Evolutionary conservation across 768 basidiomycete species (phyloP), one percentile per base, ranked within the genome.

Genomic region (Lactarius deliciosus): DNA sequence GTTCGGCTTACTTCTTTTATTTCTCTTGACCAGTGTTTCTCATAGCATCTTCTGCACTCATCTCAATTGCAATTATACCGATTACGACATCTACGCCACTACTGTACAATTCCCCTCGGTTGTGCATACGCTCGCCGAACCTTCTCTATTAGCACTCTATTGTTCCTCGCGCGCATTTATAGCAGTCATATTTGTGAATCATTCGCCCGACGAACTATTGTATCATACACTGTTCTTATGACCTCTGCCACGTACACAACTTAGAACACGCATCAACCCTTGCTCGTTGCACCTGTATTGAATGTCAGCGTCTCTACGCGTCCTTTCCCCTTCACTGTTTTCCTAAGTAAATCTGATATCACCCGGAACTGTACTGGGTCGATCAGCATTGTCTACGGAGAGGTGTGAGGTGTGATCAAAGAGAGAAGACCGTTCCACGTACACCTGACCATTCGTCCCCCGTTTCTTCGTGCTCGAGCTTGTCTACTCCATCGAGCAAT

Each of bases 341-440:
- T 92, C 75, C 95, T 92, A 66, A 98, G 77, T 50, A 98, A 77
- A 67, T 98, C 96, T 72, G 90, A 92, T 70, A 99, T 84, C 22
- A 90, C 82, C 41, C 92, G 87, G 84, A 97, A 96, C 71, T 92
- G 89, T 50, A 91, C 86, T 5, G 97, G 96, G 74, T 98, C 95
- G 67, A 98, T 98, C 63, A 96, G 82, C 80, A 96, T 83, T 57
- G 90, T 85, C 96, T 98, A 72, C 15, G 61, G 9, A 43, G 47
- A 47, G 34, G 16, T n/a, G 50, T 57, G 34, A 64, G 58, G 11
- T 53, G 18, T 32, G 25, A 30, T 34, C 18, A 11, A 59, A 50
- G 34, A 11, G 25, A 15, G 41, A 22, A 9, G 32, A 41, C 9
- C 57, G 40, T 54, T 16, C 22, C 34, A 80, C 93, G 75, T 75